phyloP scores from a whole-genome alignment of 2,329 filamentous ascomycete genomes.

The Ophiostoma novo-ulmi region DNA sequence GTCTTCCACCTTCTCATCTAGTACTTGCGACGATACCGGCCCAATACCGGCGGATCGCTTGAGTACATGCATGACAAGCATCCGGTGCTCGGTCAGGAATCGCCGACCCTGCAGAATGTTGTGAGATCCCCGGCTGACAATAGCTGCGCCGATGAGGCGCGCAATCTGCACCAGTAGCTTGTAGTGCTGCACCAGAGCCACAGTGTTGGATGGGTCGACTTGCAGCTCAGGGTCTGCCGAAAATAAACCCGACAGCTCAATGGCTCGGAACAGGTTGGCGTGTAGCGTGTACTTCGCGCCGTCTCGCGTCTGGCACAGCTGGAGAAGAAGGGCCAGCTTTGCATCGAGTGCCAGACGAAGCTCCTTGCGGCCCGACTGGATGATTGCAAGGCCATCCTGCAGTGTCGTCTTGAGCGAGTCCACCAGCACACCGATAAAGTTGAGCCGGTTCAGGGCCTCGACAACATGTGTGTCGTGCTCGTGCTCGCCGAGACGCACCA shows the following conservation, averaged over 20 bases:
- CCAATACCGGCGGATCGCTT: slow-evolving; percentile 78
- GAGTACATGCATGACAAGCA: slow-evolving; percentile 80
- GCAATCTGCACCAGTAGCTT: slow-evolving; percentile 73
- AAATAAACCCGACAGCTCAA: slow-evolving; percentile 81
- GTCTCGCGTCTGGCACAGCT: slow-evolving; percentile 75
- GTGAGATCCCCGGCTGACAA: slow-evolving; percentile 74
- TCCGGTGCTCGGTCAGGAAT: slow-evolving; percentile 78
- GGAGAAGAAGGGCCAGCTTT: slow-evolving; percentile 74
- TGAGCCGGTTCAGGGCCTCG: slow-evolving; percentile 74
- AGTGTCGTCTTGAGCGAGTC: slow-evolving; percentile 79
- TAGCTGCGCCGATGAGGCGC: slow-evolving; percentile 73
- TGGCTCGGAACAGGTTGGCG: slow-evolving; percentile 75
- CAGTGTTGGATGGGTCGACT: slow-evolving; percentile 45
- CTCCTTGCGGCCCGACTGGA: slow-evolving; percentile 37
- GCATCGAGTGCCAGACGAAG: slow-evolving; percentile 57
- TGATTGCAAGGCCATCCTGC: slow-evolving; percentile 57
- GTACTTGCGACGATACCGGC: slow-evolving; percentile 31
- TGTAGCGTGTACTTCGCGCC: slow-evolving; percentile 86
- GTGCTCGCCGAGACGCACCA: slow-evolving; percentile 67
- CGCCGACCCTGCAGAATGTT: slow-evolving; percentile 73
- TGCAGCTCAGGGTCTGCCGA: slow-evolving; percentile 88
- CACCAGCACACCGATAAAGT: slow-evolving; percentile 85
- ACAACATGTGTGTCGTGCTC: slow-evolving; percentile 65
- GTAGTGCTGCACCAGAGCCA: slow-evolving; percentile 72
- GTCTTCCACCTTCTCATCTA: slow-evolving; percentile 63